Evolutionary conservation across 1,284 basidiomycete species (phyloP), one percentile per base, ranked within the genome.

Genomic region (Coniferiporia sulphurascens): DNA sequence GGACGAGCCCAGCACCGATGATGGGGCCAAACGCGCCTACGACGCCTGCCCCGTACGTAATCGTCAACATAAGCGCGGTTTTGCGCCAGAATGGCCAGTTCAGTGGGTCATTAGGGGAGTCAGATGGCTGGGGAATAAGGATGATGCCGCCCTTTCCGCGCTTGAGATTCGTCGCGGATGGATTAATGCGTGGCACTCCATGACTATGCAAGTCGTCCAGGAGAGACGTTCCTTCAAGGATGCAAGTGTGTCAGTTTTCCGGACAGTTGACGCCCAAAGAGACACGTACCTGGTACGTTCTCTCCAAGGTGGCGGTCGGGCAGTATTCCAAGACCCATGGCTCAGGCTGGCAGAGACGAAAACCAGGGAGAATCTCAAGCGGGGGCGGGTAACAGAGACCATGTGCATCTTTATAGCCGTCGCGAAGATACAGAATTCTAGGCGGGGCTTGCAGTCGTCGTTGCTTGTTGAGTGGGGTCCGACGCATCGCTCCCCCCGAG

Each of bases 71-170:
- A 32, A 64, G 62, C 35, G 48, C 43, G 5, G n/a, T 32, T 48
- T 66, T 66, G 41, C 65, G 65, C 65, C 65, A 67, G 19, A 43
- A 46, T 8, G 64, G 65, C 65, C 65, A 67, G 48, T 67, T 65
- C 32, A 66, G 48, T 1, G 65, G 65, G 44, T 66, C 65, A 51
- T 64, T 65, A 13, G 63, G 63, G 15, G 65, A 65, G 35, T 64
- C 63, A 10, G 61, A 63, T 22, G 64, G 65, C 53, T 65, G 64
- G 15, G 65, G 65, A 43, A 67, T 61, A 32, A 67, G 65, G 19
- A 65, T 62, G 46, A 65, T 63, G 41, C 63, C 63, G 17, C 61
- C 46, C 45, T 63, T 64, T n/a, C 43, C 54, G 17, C 63, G 63
- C 48, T 63, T 64, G 15, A 64, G 38, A 43, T 58, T 21, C 2